Base-by-base conservation (phyloP, 306 rosid species). In the cucumber (Cucumis sativus) region DNA sequence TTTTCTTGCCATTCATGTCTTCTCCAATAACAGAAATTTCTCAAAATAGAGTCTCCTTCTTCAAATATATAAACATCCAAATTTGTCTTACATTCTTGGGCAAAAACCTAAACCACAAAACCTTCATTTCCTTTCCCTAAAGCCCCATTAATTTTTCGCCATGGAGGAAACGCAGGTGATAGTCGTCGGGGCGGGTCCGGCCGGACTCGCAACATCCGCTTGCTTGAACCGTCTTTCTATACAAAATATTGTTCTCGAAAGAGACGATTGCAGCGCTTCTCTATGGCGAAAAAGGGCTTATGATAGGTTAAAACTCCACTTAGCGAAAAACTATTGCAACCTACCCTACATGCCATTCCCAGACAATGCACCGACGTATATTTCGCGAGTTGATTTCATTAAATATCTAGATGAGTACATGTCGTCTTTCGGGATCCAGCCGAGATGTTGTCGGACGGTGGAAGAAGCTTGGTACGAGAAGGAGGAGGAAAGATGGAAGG, bases 291-390 rank as follows among this genome's bases (percentile, higher is more conserved):
- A 89, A 67, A 78, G 83, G 40, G 49, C 93, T 9, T 89, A 89
- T 64, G 93, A 91, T 12, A 87, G 93, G 7, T 68, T 91, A 77
- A 89, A 91, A 25, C 92, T 89, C 61, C 97, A 91, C 66, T 58
- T 91, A 21, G 90, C 83, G 0, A 91, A 91, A 58, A 71, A 79
- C 4, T 91, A 80, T 17, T 91, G 93, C 45, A 14, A 64, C 37
- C 97, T 91, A 35, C 97, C 97, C 0, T 61, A 86, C 61, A 83
- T 82, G 88, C 71, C 91, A 0, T 86, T 84, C 10, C 85, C 93
- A 5, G 41, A 79, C 0, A 18, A 73, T 14, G 58, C 79, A 1
- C 85, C 93, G 20, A 84, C 54, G 2, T 91, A 80, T 47, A 66
- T 88, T 33, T 84, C 91, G 0, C 87, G 86, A 74, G 14, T 76